Percentiles rank a stretch among this genome's conserved stretches.
Conservation (phyloP, 331 rosid genomes). For the Malus hybrid region DNA sequence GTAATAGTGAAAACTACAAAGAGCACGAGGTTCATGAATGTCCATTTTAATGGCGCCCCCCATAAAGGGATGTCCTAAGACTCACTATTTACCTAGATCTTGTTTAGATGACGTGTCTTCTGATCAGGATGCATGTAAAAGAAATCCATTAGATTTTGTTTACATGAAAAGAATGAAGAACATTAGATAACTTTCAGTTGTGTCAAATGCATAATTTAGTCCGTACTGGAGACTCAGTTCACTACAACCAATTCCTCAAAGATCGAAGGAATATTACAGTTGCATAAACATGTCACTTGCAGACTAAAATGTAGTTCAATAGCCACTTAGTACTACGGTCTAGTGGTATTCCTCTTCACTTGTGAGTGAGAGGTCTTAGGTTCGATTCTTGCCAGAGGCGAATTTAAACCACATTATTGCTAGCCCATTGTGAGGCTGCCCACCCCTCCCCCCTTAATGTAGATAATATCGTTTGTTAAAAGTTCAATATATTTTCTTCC, state of each 20-base stretch:
- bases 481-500: too few species aligned
- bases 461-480: too few species aligned
- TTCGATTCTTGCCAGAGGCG: too few species aligned
- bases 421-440: too few species aligned
- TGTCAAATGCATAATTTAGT: neutral
- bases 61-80: neutral
- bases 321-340: too few species aligned
- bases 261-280: neutral
- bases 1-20: neutral
- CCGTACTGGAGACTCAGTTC: neutral
- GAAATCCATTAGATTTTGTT: neutral
- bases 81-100: neutral
- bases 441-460: too few species aligned
- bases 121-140: neutral
- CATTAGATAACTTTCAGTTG: neutral
- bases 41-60: neutral
- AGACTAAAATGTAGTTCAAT: too few species aligned
- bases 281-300: neutral
- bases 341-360: too few species aligned
- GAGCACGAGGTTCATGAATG: neutral
- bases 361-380: too few species aligned
- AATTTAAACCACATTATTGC: too few species aligned
- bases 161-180: constrained; percentile 28
- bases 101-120: neutral
- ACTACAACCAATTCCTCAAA: neutral